phyloP scores from a whole-genome alignment of 306 rosid genomes.

The Dalbergia cultrata region DNA sequence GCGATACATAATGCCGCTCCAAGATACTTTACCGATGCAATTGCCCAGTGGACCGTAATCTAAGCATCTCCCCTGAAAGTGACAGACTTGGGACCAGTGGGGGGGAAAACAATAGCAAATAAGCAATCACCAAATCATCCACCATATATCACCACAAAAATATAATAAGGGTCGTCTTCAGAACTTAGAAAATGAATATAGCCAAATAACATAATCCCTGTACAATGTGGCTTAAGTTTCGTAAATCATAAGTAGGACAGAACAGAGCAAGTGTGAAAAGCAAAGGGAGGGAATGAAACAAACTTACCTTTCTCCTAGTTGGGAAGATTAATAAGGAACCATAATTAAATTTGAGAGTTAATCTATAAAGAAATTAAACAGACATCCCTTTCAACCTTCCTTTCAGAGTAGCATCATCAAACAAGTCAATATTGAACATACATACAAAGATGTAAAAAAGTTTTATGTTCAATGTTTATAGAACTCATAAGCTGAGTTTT shows the following conservation, averaged over 20 bases:
- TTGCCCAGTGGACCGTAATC: background rate
- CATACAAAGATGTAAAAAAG: background rate
- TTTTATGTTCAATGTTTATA: constrained; percentile 7
- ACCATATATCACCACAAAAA: background rate
- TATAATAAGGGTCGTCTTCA: background rate
- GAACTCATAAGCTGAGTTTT: constrained; percentile 9
- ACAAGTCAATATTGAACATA: constrained; percentile 3
- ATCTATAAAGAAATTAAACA: too few relatives aligned
- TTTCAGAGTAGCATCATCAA: constrained; percentile 16
- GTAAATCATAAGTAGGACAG: too few relatives aligned
- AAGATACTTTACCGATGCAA: background rate
- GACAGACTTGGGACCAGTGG: background rate
- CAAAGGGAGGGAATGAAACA: too few relatives aligned
- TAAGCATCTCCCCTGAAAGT: background rate
- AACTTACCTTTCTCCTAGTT: too few relatives aligned
- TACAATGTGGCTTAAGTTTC: background rate
- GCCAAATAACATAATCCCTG: background rate
- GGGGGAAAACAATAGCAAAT: background rate
- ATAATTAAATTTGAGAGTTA: too few relatives aligned
- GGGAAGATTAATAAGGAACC: too few relatives aligned
- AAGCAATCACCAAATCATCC: background rate
- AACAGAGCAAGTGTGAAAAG: too few relatives aligned
- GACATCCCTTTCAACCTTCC: background rate
- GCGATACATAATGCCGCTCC: background rate
- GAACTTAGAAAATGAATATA: background rate